Conservation (phyloP, 202 grass and related monocot genomes). For the Bolboschoenoplectus hybrid region DNA sequence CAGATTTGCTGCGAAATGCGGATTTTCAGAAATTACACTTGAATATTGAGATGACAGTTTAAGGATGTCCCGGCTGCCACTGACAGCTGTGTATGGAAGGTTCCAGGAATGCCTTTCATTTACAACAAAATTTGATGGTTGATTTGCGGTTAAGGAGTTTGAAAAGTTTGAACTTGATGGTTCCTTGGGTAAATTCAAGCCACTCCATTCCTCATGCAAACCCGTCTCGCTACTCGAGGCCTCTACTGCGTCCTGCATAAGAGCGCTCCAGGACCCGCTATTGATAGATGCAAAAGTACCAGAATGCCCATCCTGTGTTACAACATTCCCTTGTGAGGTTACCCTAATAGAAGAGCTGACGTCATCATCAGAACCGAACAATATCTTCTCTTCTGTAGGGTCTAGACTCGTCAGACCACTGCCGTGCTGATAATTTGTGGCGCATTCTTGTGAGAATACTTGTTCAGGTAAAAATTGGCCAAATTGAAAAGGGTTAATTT, state of each 20-base stretch:
- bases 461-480: conserved; percentile 14
- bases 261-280: conserved; percentile 94
- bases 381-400: conserved; percentile 86
- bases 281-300: conserved; percentile 67
- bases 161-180: conserved; percentile 37
- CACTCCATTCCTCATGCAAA: conserved; percentile 79
- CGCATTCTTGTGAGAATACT: conserved; percentile 20
- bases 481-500: conserved; percentile 20
- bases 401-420: conserved; percentile 75
- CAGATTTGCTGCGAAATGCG: conserved; percentile 50
- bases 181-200: conserved; percentile 61
- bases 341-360: conserved; percentile 65
- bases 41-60: conserved; percentile 7
- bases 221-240: conserved; percentile 75
- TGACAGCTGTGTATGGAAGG: not conserved
- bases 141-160: conserved; percentile 33
- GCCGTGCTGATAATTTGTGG: not conserved
- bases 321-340: conserved; percentile 50
- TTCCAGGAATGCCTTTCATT: conserved; percentile 22
- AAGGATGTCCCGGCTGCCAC: not conserved
- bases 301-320: conserved; percentile 59
- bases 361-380: conserved; percentile 62
- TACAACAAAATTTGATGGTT: conserved; percentile 10
- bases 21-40: conserved; percentile 45
- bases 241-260: conserved; percentile 93